A percentile compares a stretch with the other conserved stretches of the same genome.
These are phyloP conservation scores for Sorghum bicolor DNA, from an alignment of 176 grass and related monocot species.

Conservation along the genomic window Sorghum_bicolor_NCBIv3 NC_012871.2:64408501-64409000, in stretches of 20 bases:
- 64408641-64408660: conserved; percentile 55
- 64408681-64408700: conserved; percentile 67
- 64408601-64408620: not conserved
- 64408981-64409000: conserved; percentile 66
- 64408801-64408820: conserved; percentile 48
- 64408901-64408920: not conserved
- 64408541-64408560: conserved; percentile 41
- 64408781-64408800: conserved; percentile 47
- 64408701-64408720: conserved; percentile 22
- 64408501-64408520: conserved; percentile 63
- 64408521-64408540: conserved; percentile 30
- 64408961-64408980: conserved; percentile 72
- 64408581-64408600: conserved; percentile 32
- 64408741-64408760: conserved; percentile 28
- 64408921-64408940: conserved; percentile 32
- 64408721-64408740: conserved; percentile 33
- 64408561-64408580: conserved; percentile 42
- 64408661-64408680: conserved; percentile 76
- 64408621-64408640: conserved; percentile 48
- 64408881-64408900: not conserved
- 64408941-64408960: conserved; percentile 51
- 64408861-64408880: not conserved
- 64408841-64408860: conserved; percentile 44
- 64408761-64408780: conserved; percentile 1
- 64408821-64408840: conserved; percentile 53